Evolutionary conservation across 31 red algal genomes (phyloP), one percentile per base, ranked within the genome.

Genomic region (Endocladia muricata): DNA sequence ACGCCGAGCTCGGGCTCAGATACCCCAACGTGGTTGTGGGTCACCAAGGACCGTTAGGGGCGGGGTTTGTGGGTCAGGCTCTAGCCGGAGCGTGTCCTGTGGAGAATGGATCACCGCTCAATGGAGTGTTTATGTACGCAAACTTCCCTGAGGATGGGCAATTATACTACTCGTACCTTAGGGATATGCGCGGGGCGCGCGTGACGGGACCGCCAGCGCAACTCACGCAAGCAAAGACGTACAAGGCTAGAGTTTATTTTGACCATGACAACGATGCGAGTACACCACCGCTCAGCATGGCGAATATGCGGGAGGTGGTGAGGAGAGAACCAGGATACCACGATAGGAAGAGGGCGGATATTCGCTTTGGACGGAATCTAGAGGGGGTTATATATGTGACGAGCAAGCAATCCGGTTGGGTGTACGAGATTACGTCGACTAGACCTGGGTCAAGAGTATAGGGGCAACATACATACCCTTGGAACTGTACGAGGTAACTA

Each of bases 11-110:
- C 69, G 69, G 69, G 0, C 81, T 44, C 44, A 81, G 65, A 25
- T 89, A 89, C 54, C 85, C 85, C 0, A 65, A 61, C 3, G 85
- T 62, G 1, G 61, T 78, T 22, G 74, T 89, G 2, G 85, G 85
- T 7, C 85, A 89, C 59, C 28, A 54, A 23, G 68, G 42, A 35
- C 30, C 30, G 7, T 44, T 25, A 26, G 57, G 65, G 5, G 85
- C 59, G 2, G 55, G 68, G 3, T 81, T 79, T 37, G 56, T 79
- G 0, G 76, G 76, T 29, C 76, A 81, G 52, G 85, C 85, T 13
- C 42, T 89, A 6, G 76, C 76, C 0, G 85, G 85, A 21, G 54
- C 64, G 19, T 89, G 85, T 34, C 85, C 85, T 6, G 58, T 89
- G 19, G 76, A 89, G 48, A 89, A 79, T 37, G 68, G 75, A 19